Conservation (phyloP, 1,139 yeast species). For the Protomyces macrosporus region DNA sequence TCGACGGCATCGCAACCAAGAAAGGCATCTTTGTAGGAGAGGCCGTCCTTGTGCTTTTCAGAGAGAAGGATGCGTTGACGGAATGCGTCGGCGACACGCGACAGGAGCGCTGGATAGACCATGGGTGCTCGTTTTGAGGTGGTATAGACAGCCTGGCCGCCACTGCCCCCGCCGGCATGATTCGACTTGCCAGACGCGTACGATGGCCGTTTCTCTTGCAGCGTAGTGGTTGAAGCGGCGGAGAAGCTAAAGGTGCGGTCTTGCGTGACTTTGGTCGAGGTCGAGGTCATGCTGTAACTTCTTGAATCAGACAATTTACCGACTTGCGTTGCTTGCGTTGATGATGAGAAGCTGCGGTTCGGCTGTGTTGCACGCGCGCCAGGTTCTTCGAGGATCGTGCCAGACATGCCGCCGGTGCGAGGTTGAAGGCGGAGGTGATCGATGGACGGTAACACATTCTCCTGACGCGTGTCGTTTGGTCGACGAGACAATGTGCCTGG, state of each 20-base stretch:
- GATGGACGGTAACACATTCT: not conserved
- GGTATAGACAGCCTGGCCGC: slow-evolving; percentile 20
- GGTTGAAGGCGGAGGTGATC: not conserved
- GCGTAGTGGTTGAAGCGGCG: not conserved
- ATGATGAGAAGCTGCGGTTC: slow-evolving; percentile 3
- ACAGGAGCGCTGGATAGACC: slow-evolving; percentile 83
- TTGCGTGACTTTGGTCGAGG: slow-evolving; percentile 3
- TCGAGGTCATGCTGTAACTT: slow-evolving; percentile 21
- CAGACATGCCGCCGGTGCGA: not conserved
- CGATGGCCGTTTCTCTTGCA: slow-evolving; percentile 19
- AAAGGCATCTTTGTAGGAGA: slow-evolving; percentile 88
- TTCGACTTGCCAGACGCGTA: slow-evolving; percentile 6
- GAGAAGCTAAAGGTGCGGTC: slow-evolving; percentile 18
- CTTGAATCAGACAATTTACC: not conserved
- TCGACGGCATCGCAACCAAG: slow-evolving; percentile 95
- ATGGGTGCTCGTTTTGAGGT: slow-evolving; percentile 42
- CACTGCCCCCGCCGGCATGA: slow-evolving; percentile 11
- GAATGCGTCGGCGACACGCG: slow-evolving; percentile 77
- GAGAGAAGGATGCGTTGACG: slow-evolving; percentile 65
- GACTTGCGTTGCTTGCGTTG: slow-evolving; percentile 15
- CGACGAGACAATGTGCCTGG: not conserved
- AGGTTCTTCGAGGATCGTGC: not conserved
- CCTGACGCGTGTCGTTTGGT: not conserved
- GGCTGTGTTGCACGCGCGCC: slow-evolving; percentile 1
- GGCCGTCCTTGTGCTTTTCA: slow-evolving; percentile 85